phyloP scores from a whole-genome alignment of 305 asterid species.

The Ilex paraguariensis region DNA sequence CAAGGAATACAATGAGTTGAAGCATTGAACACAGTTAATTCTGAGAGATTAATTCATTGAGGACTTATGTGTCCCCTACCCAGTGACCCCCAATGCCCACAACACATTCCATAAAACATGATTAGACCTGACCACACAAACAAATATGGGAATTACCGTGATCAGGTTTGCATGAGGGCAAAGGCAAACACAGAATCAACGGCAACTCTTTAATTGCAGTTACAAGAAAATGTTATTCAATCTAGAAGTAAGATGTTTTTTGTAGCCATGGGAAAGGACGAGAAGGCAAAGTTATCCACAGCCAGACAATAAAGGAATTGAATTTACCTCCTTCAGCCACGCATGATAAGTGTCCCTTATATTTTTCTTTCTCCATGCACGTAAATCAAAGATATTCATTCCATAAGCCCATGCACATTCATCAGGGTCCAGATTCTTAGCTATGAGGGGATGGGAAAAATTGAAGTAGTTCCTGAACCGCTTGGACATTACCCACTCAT shows the following conservation, averaged over 20 bases:
- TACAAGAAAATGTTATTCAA: not conserved
- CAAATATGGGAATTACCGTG: no score
- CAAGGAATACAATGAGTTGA: no score
- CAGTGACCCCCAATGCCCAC: no score
- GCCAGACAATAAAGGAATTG: slow-evolving; percentile 1
- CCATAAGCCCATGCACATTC: slow-evolving; percentile 99
- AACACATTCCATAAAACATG: no score
- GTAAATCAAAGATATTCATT: slow-evolving; percentile 16
- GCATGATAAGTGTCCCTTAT: slow-evolving; percentile 14
- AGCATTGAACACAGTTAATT: no score
- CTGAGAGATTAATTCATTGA: no score
- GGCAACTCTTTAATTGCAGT: not conserved
- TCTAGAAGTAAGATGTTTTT: not conserved
- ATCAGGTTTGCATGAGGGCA: no score
- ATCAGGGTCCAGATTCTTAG: slow-evolving; percentile 83
- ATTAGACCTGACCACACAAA: no score
- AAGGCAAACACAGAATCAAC: not conserved
- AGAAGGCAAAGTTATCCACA: not conserved
- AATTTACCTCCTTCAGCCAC: slow-evolving; percentile 15
- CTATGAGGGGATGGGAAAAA: slow-evolving; percentile 86
- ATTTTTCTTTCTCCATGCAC: slow-evolving; percentile 17
- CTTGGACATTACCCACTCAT: slow-evolving; percentile 98
- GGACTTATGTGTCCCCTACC: no score
- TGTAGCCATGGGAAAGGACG: not conserved
- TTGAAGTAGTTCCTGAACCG: slow-evolving; percentile 90